Base-by-base conservation (phyloP, 306 rosid genomes). In the Notholithocarpus densiflorus region DNA sequence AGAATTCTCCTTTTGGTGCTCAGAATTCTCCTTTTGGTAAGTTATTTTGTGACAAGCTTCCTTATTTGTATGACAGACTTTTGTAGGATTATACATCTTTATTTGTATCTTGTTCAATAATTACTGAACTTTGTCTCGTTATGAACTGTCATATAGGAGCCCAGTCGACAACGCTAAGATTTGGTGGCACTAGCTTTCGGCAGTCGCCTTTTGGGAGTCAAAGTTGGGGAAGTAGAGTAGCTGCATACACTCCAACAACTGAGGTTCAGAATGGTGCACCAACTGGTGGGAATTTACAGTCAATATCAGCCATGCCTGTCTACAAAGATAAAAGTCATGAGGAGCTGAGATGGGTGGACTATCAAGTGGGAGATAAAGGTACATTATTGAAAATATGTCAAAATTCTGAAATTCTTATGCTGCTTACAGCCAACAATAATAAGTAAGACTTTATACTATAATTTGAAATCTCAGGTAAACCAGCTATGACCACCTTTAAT, bases 291-390 rank as follows among this genome's bases (percentile, higher is more conserved):
- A 96, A 88, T 79, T 88, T 96, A 81, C 94, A 88, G 89, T 96
- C 99, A 40, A 90, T 96, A 82, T 96, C 99, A 27, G 97, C 98
- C 56, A 96, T 96, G 99, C 82, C 96, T 68, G 68, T 77, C 71
- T 96, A 89, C 90, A 96, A 88, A 82, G 98, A 93, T 51, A 95
- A 93, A 87, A 90, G 98, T 83, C 99, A 95, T 0, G 99, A 95
- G 78, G 99, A 96, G 87, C 90, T 93, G 70, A 88, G 98, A 88
- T 96, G 98, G 98, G 98, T 93, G 79, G 99, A 96, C 86, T 96
- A 96, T 89, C 99, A 96, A 80, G 23, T 77, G 84, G 96, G 98
- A 74, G 99, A 93, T 72, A 93, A 96, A 90, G 98, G 99, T 91
- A 4, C 3, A 5, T 37, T 57, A 24, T 52, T 5, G 29, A 23